Conservation (phyloP, 2,329 filamentous ascomycete genomes). For the Nigrospora osmanthi region DNA sequence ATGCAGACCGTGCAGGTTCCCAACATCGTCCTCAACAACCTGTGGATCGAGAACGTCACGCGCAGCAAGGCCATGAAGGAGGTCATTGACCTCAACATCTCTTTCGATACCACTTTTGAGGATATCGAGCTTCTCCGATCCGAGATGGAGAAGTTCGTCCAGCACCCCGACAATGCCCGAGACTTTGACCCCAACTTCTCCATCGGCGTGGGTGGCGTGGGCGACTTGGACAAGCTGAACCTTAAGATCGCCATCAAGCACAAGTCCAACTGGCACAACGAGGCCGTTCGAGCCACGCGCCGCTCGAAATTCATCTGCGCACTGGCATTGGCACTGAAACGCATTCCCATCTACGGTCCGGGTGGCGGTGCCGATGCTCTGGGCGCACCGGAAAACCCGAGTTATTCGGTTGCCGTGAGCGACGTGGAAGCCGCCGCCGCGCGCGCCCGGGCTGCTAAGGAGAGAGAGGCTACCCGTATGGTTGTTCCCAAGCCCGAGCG, state of each 20-base stretch:
- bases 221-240: slow-evolving; percentile 80
- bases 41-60: slow-evolving; percentile 94
- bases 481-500: slow-evolving; percentile 36
- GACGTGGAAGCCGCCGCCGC: slow-evolving; percentile 59
- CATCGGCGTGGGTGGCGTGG: slow-evolving; percentile 70
- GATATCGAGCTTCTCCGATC: slow-evolving; percentile 78
- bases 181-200: slow-evolving; percentile 85
- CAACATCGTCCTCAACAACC: slow-evolving; percentile 82
- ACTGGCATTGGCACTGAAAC: slow-evolving; percentile 74
- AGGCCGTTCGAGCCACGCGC: slow-evolving; percentile 68
- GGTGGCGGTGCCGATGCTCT: slow-evolving; percentile 60
- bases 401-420: slow-evolving; percentile 70
- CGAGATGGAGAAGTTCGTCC: slow-evolving; percentile 82
- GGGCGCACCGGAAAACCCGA: slow-evolving; percentile 65
- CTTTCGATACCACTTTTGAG: slow-evolving; percentile 81
- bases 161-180: slow-evolving; percentile 73
- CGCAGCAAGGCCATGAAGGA: slow-evolving; percentile 91
- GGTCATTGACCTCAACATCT: slow-evolving; percentile 69
- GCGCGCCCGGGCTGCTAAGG: slow-evolving; percentile 49
- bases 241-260: slow-evolving; percentile 80
- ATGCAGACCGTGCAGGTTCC: slow-evolving; percentile 78
- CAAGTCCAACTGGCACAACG: slow-evolving; percentile 90
- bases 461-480: slow-evolving; percentile 59
- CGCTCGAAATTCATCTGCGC: slow-evolving; percentile 98
- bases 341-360: slow-evolving; percentile 77